A percentile compares a stretch with the other conserved stretches of the same genome.
These are phyloP conservation scores for Apodospora peruviana DNA, from an alignment of 495 filamentous ascomycete genomes.

Conservation along the genomic window DNA sequence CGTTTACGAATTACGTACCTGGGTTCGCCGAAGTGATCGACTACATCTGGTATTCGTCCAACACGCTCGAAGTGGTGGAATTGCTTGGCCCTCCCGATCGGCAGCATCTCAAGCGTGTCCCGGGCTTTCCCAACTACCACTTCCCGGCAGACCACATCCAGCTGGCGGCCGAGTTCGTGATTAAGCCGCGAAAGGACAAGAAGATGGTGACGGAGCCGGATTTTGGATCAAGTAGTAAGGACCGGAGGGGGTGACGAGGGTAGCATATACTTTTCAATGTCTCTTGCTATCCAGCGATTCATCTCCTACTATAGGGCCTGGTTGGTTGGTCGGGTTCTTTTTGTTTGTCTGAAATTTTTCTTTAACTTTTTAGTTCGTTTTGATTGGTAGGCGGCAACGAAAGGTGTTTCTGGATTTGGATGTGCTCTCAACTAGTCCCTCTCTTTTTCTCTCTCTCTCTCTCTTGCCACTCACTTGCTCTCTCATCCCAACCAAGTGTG, in stretches of 20 bases:
- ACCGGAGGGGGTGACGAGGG: conserved; percentile 14
- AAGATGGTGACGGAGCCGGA: conserved; percentile 45
- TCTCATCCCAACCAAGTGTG: no score
- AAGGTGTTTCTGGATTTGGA: conserved; percentile 8
- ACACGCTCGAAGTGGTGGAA: conserved; percentile 78
- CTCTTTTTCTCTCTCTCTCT: background rate
- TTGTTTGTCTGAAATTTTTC: background rate
- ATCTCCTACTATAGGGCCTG: background rate
- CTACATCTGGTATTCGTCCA: conserved; percentile 95
- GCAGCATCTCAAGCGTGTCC: conserved; percentile 82
- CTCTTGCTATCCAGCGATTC: background rate
- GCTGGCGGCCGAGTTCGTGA: conserved; percentile 83
- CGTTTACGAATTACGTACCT: conserved; percentile 95
- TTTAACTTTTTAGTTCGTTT: background rate
- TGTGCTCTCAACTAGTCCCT: background rate
- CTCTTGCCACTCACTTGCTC: background rate
- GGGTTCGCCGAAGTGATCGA: conserved; percentile 86
- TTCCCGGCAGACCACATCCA: conserved; percentile 96
- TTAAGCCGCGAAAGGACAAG: conserved; percentile 81
- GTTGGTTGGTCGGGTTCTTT: background rate
- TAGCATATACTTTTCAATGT: background rate
- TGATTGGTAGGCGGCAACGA: conserved; percentile 3
- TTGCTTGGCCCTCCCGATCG: conserved; percentile 87
- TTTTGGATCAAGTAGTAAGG: conserved; percentile 24
- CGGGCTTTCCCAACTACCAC: conserved; percentile 94